phyloP scores from a whole-genome alignment of 371 early-diverging fungal genomes.

The Lichtheimia ramosa region DNA sequence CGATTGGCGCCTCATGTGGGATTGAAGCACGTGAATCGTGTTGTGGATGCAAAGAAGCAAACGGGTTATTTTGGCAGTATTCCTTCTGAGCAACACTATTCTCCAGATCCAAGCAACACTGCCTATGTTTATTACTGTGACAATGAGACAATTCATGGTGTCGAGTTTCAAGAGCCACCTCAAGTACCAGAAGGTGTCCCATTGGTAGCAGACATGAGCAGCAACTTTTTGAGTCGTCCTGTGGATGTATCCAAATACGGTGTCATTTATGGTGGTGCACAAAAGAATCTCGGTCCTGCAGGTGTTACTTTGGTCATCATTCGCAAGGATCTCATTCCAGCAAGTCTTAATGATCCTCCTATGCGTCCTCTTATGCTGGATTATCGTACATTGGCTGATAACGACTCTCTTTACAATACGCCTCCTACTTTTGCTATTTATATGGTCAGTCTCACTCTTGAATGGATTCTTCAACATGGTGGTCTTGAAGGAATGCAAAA shows the following conservation, averaged over 20 bases:
- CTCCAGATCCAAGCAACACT: slow-evolving; percentile 65
- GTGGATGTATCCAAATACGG: slow-evolving; percentile 85
- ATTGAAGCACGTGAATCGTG: slow-evolving; percentile 60
- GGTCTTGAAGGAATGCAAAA: slow-evolving; percentile 70
- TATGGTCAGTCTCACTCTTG: slow-evolving; percentile 84
- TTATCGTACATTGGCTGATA: slow-evolving; percentile 78
- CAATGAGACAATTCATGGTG: slow-evolving; percentile 97
- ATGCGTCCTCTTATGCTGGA: slow-evolving; percentile 85
- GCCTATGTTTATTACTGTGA: slow-evolving; percentile 95
- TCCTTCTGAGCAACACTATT: slow-evolving; percentile 56
- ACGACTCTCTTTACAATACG: slow-evolving; percentile 93
- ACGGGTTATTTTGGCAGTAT: slow-evolving; percentile 53
- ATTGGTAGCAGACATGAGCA: slow-evolving; percentile 93
- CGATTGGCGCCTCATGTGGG: slow-evolving; percentile 60
- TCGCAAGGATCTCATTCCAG: slow-evolving; percentile 82
- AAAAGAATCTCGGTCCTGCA: slow-evolving; percentile 97
- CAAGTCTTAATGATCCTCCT: slow-evolving; percentile 36
- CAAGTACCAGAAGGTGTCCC: slow-evolving; percentile 70
- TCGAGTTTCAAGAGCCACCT: slow-evolving; percentile 74
- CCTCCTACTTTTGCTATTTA: slow-evolving; percentile 96
- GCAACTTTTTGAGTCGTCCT: slow-evolving; percentile 87
- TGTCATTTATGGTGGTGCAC: slow-evolving; percentile 93
- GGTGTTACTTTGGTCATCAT: slow-evolving; percentile 93
- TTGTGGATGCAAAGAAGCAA: slow-evolving; percentile 57
- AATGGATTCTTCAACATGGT: slow-evolving; percentile 79